Percentiles rank a stretch among this genome's conserved stretches.
These are phyloP conservation scores for Isoetes taiwanensis DNA, from an alignment of 75 land plant genomes.

Conservation along the genomic window DNA sequence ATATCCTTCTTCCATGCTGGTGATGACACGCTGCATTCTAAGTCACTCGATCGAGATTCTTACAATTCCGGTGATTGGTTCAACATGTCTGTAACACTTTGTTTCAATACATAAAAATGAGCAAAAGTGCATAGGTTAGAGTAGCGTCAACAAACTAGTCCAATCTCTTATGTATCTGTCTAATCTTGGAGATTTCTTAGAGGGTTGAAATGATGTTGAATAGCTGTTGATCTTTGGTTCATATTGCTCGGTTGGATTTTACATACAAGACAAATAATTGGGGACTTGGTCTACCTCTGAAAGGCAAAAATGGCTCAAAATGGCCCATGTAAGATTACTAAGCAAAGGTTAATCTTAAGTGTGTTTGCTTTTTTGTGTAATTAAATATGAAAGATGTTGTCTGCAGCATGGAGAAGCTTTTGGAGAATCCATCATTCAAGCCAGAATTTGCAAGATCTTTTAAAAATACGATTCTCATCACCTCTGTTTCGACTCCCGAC, in stretches of 20 bases:
- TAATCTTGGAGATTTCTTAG: no score
- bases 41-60: constrained; percentile 96
- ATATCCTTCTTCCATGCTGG: constrained; percentile 93
- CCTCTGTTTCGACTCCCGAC: constrained; percentile 72
- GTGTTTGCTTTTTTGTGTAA: no score
- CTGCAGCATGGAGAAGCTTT: constrained; percentile 58
- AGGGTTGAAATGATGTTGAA: no score
- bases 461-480: constrained; percentile 74
- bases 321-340: constrained; percentile 83
- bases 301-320: constrained; percentile 60
- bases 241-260: constrained; percentile 61
- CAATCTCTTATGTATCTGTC: no score
- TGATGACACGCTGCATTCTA: constrained; percentile 90
- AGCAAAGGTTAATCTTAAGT: no score
- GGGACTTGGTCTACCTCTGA: constrained; percentile 96
- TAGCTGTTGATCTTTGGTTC: no score
- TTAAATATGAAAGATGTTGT: no score
- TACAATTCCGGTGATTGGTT: constrained; percentile 99
- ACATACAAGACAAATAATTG: constrained; percentile 79
- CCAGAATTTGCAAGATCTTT: constrained; percentile 56
- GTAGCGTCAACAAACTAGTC: no score
- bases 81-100: constrained; percentile 75
- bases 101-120: no score
- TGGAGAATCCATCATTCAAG: constrained; percentile 56
- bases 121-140: no score